Percentiles rank a stretch among this genome's conserved stretches.
phyloP scores from a whole-genome alignment of 2,329 filamentous ascomycete species.

The Talaromyces albobiverticillius region DNA sequence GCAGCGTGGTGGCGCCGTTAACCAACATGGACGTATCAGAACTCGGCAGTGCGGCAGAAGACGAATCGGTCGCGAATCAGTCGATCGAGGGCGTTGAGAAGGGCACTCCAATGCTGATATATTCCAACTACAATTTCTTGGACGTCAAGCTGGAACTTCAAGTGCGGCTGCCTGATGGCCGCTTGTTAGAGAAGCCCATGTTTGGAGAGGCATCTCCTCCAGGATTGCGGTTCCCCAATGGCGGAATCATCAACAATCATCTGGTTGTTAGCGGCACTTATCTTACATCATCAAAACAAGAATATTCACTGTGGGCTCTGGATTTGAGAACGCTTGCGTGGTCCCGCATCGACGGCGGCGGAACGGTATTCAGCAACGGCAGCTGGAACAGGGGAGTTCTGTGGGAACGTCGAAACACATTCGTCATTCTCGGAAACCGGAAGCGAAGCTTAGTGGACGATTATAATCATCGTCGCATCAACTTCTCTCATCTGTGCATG shows the following conservation, averaged over 20 bases:
- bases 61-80: conserved; percentile 36
- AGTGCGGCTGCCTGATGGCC: conserved; percentile 78
- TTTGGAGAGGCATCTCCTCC: conserved; percentile 77
- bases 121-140: conserved; percentile 98
- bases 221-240: conserved; percentile 91
- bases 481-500: conserved; percentile 95
- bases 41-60: conserved; percentile 41
- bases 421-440: conserved; percentile 90
- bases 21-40: conserved; percentile 43
- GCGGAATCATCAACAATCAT: conserved; percentile 90
- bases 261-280: conserved; percentile 98
- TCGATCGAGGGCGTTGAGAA: conserved; percentile 27
- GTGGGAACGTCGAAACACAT: conserved; percentile 90
- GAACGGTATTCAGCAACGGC: conserved; percentile 89
- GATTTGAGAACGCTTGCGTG: conserved; percentile 85
- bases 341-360: conserved; percentile 93
- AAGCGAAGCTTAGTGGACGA: conserved; percentile 94
- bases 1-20: conserved; percentile 88
- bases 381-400: conserved; percentile 96
- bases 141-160: conserved; percentile 96
- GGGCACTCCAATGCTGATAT: conserved; percentile 80
- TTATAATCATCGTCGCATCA: conserved; percentile 96
- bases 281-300: conserved; percentile 94
- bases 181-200: conserved; percentile 84
- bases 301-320: conserved; percentile 94